Percentiles rank a stretch among this genome's conserved stretches.
These are phyloP conservation scores for Lachnellula hyalina DNA, from an alignment of 2,329 filamentous ascomycete species.

Conservation along the genomic window DNA sequence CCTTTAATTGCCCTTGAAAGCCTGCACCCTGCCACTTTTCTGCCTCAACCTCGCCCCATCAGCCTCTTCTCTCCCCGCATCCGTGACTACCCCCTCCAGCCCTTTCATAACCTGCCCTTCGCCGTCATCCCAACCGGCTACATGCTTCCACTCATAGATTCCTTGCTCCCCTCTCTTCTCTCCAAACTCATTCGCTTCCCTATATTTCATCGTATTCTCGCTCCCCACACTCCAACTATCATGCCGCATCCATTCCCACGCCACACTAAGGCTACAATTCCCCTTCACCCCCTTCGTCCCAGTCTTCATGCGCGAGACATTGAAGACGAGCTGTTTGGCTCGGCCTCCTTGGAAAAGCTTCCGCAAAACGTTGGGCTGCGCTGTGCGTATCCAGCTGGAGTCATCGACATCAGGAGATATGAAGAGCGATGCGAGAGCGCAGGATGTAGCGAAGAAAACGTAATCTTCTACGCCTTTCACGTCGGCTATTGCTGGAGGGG, in stretches of 20 bases:
- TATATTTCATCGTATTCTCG: slow-evolving; percentile 5
- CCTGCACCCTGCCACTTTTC: neutral
- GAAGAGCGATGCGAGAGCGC: slow-evolving; percentile 18
- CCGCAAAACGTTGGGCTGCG: slow-evolving; percentile 14
- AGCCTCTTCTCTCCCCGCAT: slow-evolving; percentile 13
- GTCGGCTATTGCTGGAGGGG: slow-evolving; percentile 9
- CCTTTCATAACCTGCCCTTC: slow-evolving; percentile 18
- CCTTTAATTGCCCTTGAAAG: neutral
- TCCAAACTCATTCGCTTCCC: neutral
- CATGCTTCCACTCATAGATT: slow-evolving; percentile 20
- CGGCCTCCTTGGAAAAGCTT: slow-evolving; percentile 6
- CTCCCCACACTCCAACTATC: neutral
- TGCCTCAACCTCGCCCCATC: neutral
- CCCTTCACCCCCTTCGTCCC: neutral
- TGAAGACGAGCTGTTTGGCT: slow-evolving; percentile 15
- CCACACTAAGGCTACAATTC: slow-evolving; percentile 4
- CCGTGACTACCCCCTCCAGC: slow-evolving; percentile 21
- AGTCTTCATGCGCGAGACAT: neutral
- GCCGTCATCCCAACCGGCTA: slow-evolving; percentile 7
- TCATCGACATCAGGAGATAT: neutral
- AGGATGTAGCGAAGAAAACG: slow-evolving; percentile 22
- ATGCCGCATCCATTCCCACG: slow-evolving; percentile 12
- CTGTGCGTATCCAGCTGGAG: slow-evolving; percentile 12
- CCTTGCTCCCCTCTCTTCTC: slow-evolving; percentile 17
- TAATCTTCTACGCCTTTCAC: slow-evolving; percentile 23